phyloP scores from a whole-genome alignment of 768 basidiomycete species.

The Mycena leptocephala region DNA sequence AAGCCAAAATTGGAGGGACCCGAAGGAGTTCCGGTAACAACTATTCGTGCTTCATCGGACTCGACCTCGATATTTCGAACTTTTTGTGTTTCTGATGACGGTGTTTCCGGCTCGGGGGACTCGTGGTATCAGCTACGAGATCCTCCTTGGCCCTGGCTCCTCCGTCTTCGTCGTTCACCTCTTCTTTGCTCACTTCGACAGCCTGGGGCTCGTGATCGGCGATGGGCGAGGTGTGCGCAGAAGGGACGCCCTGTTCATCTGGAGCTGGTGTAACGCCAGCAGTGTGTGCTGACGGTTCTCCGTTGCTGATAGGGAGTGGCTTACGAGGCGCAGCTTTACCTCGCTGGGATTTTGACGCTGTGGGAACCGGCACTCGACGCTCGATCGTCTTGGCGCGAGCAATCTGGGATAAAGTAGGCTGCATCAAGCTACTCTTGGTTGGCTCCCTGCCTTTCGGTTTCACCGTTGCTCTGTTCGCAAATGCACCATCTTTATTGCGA shows the following conservation, averaged over 20 bases:
- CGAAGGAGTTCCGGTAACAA: background rate
- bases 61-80: background rate
- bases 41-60: background rate
- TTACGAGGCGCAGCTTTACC: slow-evolving; percentile 24
- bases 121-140: background rate
- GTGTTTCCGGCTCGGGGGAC: background rate
- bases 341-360: background rate
- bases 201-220: background rate
- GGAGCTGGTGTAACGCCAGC: background rate
- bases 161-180: background rate
- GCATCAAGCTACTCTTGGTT: slow-evolving; percentile 21
- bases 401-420: slow-evolving; percentile 34
- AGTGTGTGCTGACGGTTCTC: background rate
- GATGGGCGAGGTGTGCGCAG: background rate
- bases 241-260: background rate
- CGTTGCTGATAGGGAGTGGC: background rate
- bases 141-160: background rate
- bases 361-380: slow-evolving; percentile 30
- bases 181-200: background rate
- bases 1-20: background rate
- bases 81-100: background rate
- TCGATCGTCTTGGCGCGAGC: slow-evolving; percentile 32
- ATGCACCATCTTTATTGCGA: slow-evolving; percentile 6
- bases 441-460: slow-evolving; percentile 28
- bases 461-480: background rate